Base-by-base conservation (phyloP, 1,284 basidiomycete species). In the Grifola frondosa region DNA sequence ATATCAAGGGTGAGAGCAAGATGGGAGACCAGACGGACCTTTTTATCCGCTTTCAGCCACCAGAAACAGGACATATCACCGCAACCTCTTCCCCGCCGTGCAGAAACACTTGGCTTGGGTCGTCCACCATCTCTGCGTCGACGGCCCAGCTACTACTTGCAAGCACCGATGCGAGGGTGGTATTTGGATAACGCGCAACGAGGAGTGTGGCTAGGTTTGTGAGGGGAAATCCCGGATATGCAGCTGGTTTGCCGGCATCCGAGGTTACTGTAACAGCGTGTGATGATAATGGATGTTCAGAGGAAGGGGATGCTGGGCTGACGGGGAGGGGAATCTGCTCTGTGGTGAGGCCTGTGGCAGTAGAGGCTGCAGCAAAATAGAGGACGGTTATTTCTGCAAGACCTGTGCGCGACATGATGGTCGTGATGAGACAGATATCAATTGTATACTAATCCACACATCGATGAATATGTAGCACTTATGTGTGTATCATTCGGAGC, bases 21-120 rank as follows among this genome's bases (percentile, higher is more conserved):
- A n/a, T n/a, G n/a, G n/a, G n/a, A n/a, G n/a, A n/a, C n/a, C n/a
- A n/a, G n/a, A n/a, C n/a, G n/a, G n/a, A n/a, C n/a, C n/a, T 21
- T 28, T 24, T 13, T 2, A 5, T 17, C 7, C 17, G n/a, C 3
- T 16, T 13, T 57, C 51, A 89, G 19, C 87, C 87, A 6, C 90
- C 89, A 41, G 84, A 88, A 1, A 91, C 88, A 5, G 87, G 89
- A 52, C 85, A 87, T 35, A 92, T 91, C 23, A 90, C 73, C 16
- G 83, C 88, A 4, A 91, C 78, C 54, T 88, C 84, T 60, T 91
- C 86, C 11, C 87, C 88, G 8, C 85, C 85, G 29, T 64, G 72
- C 32, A 91, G 61, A 11, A 68, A 43, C n/a, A 75, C 65, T 8
- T 62, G 55, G 10, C 69, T 64, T 3, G 73, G 70, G 47, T 81